These are phyloP conservation scores for Isatis lusitanica DNA, from an alignment of 441 rosid species.

Conservation along the genomic window DNA sequence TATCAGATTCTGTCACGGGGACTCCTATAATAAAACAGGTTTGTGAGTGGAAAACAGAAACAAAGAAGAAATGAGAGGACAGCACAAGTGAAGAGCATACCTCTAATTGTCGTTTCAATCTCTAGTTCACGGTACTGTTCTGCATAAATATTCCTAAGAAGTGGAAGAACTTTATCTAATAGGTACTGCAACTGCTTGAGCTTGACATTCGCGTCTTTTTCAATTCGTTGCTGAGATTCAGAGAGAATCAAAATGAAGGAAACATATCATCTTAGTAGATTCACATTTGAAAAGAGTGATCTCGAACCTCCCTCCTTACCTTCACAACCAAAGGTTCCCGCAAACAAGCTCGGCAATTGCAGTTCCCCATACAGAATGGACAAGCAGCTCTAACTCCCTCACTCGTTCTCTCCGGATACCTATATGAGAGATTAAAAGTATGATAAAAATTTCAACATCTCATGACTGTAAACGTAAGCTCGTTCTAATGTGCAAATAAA, in stretches of 20 bases:
- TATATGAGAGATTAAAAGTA: slow-evolving; percentile 11
- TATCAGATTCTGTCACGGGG: slow-evolving; percentile 21
- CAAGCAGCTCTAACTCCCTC: slow-evolving; percentile 53
- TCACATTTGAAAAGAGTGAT: too few species aligned
- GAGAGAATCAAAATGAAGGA: not conserved
- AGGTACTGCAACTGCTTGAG: slow-evolving; percentile 35
- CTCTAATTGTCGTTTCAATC: slow-evolving; percentile 47
- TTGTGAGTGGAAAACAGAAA: not conserved
- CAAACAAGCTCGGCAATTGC: slow-evolving; percentile 80
- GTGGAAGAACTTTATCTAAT: slow-evolving; percentile 49
- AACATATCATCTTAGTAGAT: slow-evolving; percentile 46
- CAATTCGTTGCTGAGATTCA: slow-evolving; percentile 8
- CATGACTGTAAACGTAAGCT: not conserved
- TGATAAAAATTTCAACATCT: not conserved
- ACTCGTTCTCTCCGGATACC: slow-evolving; percentile 66
- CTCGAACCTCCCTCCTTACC: slow-evolving; percentile 1
- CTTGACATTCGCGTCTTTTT: slow-evolving; percentile 11
- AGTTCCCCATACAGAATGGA: slow-evolving; percentile 69
- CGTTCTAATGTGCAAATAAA: not conserved
- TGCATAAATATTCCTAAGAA: slow-evolving; percentile 45
- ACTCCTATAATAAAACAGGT: slow-evolving; percentile 17
- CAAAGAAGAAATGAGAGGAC: not conserved
- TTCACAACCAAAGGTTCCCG: slow-evolving; percentile 33
- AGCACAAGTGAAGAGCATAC: slow-evolving; percentile 34
- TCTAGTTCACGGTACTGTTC: slow-evolving; percentile 55